Evolutionary conservation across 2,329 filamentous ascomycete species (phyloP).

Genomic region (Colletotrichum gigasporum): DNA sequence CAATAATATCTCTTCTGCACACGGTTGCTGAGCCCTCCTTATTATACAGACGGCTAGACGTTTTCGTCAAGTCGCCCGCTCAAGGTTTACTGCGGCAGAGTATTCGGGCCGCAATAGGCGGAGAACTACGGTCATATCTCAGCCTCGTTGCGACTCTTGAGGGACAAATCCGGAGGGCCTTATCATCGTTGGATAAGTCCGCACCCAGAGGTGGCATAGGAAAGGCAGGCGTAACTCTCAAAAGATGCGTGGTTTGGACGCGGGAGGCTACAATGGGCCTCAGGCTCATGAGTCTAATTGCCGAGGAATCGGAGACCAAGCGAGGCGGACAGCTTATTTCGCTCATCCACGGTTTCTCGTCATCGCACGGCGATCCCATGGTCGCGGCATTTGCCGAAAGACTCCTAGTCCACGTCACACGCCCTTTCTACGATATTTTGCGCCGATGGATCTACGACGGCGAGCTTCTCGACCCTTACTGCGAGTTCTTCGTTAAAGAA

Average conservation of each 20-base stretch:
- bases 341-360: constrained; percentile 91
- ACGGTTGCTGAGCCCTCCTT: constrained; percentile 92
- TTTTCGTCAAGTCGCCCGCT: constrained; percentile 83
- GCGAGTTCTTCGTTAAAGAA: constrained; percentile 94
- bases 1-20: constrained; percentile 87
- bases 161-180: constrained; percentile 85
- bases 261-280: constrained; percentile 96
- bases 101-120: constrained; percentile 84
- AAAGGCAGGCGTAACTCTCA: constrained; percentile 90
- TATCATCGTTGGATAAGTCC: constrained; percentile 76
- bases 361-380: constrained; percentile 93
- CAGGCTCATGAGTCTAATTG: constrained; percentile 91
- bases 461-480: constrained; percentile 94
- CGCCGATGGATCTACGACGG: constrained; percentile 98
- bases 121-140: constrained; percentile 88
- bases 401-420: constrained; percentile 84
- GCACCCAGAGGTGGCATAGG: constrained; percentile 77
- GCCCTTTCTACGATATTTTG: constrained; percentile 96
- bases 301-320: constrained; percentile 84
- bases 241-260: constrained; percentile 96
- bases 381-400: constrained; percentile 94
- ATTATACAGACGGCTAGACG: constrained; percentile 83
- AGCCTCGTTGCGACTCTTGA: constrained; percentile 92
- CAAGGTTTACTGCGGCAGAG: constrained; percentile 92
- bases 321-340: constrained; percentile 93